Evolutionary conservation across 2,329 filamentous ascomycete genomes (phyloP).

Genomic region (Paramyrothecium sp.): DNA sequence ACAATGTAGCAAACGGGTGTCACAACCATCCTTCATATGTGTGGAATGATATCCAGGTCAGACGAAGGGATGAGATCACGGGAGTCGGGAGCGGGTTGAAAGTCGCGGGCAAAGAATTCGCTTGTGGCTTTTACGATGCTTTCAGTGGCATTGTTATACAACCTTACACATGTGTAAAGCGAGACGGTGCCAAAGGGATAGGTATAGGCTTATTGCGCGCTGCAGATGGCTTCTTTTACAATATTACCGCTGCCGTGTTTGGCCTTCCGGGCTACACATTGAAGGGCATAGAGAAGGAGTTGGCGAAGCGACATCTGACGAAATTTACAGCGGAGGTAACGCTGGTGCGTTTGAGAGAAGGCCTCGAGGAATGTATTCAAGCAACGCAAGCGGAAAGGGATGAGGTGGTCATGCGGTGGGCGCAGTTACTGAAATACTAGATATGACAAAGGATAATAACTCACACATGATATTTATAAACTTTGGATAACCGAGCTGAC

Average conservation of each 20-base stretch:
- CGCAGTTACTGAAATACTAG: too few species aligned
- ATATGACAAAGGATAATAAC: too few species aligned
- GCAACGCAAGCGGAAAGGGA: conserved; percentile 16
- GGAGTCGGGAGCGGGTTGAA: conserved; percentile 58
- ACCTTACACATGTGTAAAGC: conserved; percentile 61
- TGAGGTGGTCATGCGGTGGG: conserved; percentile 23
- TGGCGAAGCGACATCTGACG: conserved; percentile 30
- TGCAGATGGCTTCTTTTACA: conserved; percentile 42
- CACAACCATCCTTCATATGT: conserved; percentile 70
- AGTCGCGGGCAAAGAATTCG: conserved; percentile 64
- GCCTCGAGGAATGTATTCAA: conserved; percentile 23
- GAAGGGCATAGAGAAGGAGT: conserved; percentile 52
- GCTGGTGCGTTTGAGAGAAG: conserved; percentile 27
- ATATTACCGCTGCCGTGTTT: conserved; percentile 40
- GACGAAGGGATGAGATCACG: conserved; percentile 64
- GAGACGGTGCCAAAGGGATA: conserved; percentile 60
- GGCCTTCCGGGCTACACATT: conserved; percentile 49
- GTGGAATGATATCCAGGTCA: conserved; percentile 59
- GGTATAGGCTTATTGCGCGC: conserved; percentile 55
- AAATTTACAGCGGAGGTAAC: conserved; percentile 29
- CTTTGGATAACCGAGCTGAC: too few species aligned
- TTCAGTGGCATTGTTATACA: conserved; percentile 65
- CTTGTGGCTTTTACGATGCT: conserved; percentile 65
- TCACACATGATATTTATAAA: too few species aligned
- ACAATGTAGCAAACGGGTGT: conserved; percentile 69